phyloP scores from a whole-genome alignment of 169 alveolate species.

The Plasmodium gaboni region DNA sequence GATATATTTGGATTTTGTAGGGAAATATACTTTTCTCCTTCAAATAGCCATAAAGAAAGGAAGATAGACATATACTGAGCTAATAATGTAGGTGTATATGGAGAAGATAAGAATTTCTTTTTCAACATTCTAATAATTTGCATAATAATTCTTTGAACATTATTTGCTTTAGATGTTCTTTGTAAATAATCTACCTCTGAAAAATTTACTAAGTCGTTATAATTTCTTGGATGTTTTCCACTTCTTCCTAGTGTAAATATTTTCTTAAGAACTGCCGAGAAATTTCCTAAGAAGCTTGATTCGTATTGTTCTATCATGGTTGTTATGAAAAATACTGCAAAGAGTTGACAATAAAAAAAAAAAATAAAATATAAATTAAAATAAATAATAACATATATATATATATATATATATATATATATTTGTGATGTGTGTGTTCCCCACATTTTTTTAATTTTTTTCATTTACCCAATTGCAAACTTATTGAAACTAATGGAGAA shows the following conservation, averaged over 20 bases:
- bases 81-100: conserved; percentile 45
- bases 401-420: conserved; percentile 6
- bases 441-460: neutral
- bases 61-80: conserved; percentile 51
- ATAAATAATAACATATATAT: neutral
- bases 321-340: conserved; percentile 38
- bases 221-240: conserved; percentile 34
- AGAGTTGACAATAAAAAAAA: neutral
- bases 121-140: conserved; percentile 33
- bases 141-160: conserved; percentile 30
- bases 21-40: conserved; percentile 14
- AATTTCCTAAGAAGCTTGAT: conserved; percentile 34
- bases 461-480: conserved; percentile 31
- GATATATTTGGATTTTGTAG: conserved; percentile 26
- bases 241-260: conserved; percentile 46
- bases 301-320: conserved; percentile 71
- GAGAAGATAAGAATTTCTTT: conserved; percentile 28
- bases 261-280: conserved; percentile 30
- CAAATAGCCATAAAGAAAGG: conserved; percentile 68
- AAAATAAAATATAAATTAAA: neutral
- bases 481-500: conserved; percentile 41
- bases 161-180: conserved; percentile 15
- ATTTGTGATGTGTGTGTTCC: neutral
- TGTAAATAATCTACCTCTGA: conserved; percentile 40
- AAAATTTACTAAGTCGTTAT: conserved; percentile 22